Evolutionary conservation across 345 rosid species (phyloP).

Genomic region (Sonneratia alba): DNA sequence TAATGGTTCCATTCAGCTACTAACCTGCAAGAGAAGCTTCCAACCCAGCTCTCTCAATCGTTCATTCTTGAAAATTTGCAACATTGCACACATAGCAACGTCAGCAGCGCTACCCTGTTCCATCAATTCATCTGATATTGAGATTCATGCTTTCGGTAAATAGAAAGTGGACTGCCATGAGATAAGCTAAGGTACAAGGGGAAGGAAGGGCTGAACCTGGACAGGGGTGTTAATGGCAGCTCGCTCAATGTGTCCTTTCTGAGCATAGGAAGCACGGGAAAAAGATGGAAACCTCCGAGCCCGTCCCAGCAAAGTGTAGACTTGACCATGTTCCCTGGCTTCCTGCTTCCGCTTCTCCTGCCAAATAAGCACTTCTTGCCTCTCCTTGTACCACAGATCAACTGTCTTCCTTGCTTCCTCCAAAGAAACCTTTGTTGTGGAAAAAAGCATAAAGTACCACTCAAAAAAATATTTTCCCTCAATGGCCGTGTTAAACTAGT

Average conservation of each 20-base stretch:
- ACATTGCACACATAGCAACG: conserved; percentile 96
- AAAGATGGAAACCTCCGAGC: conserved; percentile 55
- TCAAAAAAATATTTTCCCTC: no score
- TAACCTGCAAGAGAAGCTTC: conserved; percentile 86
- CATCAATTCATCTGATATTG: background rate
- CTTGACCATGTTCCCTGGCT: conserved; percentile 40
- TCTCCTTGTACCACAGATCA: conserved; percentile 82
- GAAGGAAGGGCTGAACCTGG: conserved; percentile 42
- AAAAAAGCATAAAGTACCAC: no score
- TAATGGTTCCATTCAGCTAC: background rate
- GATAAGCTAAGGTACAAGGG: background rate
- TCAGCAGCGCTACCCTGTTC: conserved; percentile 97
- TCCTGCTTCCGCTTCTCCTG: conserved; percentile 65
- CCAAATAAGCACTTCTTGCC: conserved; percentile 80
- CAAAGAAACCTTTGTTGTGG: conserved; percentile 47
- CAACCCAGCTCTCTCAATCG: conserved; percentile 72
- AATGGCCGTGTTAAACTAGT: background rate
- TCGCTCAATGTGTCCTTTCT: conserved; percentile 57
- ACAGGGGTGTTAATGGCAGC: conserved; percentile 96
- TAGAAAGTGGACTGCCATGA: conserved; percentile 1
- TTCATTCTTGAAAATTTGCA: conserved; percentile 58
- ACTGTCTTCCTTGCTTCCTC: conserved; percentile 78
- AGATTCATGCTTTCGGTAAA: background rate
- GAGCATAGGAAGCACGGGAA: conserved; percentile 26
- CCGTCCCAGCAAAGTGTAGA: conserved; percentile 72